Percentiles rank a stretch among this genome's conserved stretches.
Evolutionary conservation across 768 basidiomycete species (phyloP).

Genomic region (Fomitopsis serialis): DNA sequence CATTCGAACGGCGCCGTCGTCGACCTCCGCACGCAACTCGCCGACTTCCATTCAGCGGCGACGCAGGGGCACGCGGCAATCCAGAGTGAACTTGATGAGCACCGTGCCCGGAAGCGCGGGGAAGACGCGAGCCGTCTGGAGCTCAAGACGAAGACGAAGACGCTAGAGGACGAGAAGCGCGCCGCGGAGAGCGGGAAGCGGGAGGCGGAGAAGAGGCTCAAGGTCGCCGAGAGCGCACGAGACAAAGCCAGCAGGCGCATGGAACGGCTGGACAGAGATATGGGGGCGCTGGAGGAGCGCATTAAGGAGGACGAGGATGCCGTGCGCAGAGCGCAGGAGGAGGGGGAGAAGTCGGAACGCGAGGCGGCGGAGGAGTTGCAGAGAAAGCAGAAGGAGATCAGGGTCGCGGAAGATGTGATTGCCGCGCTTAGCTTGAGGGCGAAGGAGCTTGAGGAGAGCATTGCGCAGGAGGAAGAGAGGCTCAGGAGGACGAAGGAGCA

Average conservation of each 20-base stretch:
- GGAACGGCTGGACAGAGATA: constrained; percentile 57
- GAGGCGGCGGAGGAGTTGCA: constrained; percentile 35
- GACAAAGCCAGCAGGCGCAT: constrained; percentile 57
- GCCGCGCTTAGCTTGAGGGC: constrained; percentile 57
- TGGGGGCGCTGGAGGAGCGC: constrained; percentile 47
- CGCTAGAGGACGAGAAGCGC: constrained; percentile 82
- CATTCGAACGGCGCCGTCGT: constrained; percentile 52
- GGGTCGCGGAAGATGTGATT: constrained; percentile 62
- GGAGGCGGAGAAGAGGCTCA: constrained; percentile 87
- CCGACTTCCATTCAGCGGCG: constrained; percentile 51
- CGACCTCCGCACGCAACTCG: constrained; percentile 67
- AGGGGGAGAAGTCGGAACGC: constrained; percentile 15
- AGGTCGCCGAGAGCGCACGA: constrained; percentile 56
- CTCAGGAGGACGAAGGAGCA: constrained; percentile 55
- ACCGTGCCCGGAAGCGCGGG: constrained; percentile 69
- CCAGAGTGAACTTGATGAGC: constrained; percentile 68
- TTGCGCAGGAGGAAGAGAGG: constrained; percentile 57
- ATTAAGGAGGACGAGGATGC: constrained; percentile 50
- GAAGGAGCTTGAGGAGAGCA: constrained; percentile 67
- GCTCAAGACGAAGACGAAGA: constrained; percentile 77
- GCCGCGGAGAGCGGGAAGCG: constrained; percentile 71
- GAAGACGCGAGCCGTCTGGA: constrained; percentile 80
- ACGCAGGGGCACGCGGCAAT: constrained; percentile 57
- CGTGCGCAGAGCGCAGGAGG: constrained; percentile 25
- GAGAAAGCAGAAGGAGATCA: constrained; percentile 51